A percentile compares a stretch with the other conserved stretches of the same genome.
Evolutionary conservation across 2,329 filamentous ascomycete genomes (phyloP).

Genomic region (Basipetospora chlamydospora): DNA sequence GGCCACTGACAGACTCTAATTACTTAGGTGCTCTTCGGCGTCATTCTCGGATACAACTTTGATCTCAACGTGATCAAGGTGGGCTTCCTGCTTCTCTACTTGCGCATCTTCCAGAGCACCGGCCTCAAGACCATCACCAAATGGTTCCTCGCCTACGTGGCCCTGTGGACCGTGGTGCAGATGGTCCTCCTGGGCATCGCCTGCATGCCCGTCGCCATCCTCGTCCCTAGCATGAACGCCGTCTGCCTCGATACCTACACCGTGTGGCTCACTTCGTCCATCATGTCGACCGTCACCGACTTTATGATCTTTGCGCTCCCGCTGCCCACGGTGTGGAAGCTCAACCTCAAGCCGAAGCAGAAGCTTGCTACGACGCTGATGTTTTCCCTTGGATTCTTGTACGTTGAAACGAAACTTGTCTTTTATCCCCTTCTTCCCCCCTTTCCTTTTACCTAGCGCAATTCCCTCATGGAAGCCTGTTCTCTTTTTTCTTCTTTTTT

Average conservation of each 20-base stretch:
- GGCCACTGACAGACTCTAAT: not conserved
- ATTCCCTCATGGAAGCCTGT: not conserved
- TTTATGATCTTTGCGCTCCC: conserved; percentile 16
- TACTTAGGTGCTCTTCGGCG: conserved; percentile 12
- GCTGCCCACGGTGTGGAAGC: conserved; percentile 12
- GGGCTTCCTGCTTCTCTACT: conserved; percentile 16
- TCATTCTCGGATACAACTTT: conserved; percentile 16
- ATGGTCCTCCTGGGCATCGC: conserved; percentile 12
- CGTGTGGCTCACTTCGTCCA: conserved; percentile 16
- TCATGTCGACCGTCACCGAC: conserved; percentile 14
- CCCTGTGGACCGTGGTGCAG: conserved; percentile 13
- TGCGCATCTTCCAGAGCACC: conserved; percentile 14
- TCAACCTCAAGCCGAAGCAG: conserved; percentile 13
- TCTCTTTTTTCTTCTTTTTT: not conserved
- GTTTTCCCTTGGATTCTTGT: conserved; percentile 18
- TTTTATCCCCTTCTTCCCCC: not conserved
- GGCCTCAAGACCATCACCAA: conserved; percentile 12
- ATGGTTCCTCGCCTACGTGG: conserved; percentile 14
- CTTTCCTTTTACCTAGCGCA: not conserved
- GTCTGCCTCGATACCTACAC: conserved; percentile 15
- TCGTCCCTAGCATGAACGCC: conserved; percentile 12
- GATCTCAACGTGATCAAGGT: conserved; percentile 17
- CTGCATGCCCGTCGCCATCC: conserved; percentile 14
- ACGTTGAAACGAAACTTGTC: conserved; percentile 4
- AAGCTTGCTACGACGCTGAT: conserved; percentile 13